A percentile compares a stretch with the other conserved stretches of the same genome.
Conservation (phyloP, 495 filamentous ascomycete genomes). For the Aspergillus nanangensis region DNA sequence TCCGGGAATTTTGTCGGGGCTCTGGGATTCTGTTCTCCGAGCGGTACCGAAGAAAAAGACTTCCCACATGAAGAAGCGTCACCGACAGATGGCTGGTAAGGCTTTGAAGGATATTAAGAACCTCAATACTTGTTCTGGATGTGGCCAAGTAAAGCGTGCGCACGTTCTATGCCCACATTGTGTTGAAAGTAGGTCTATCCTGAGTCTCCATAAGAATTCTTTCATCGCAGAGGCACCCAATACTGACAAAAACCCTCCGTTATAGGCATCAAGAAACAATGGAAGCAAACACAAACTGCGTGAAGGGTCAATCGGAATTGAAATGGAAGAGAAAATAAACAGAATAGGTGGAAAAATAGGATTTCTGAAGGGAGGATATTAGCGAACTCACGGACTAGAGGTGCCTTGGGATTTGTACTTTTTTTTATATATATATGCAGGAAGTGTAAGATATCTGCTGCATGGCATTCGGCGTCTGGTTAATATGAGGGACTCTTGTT, state of each 20-base stretch:
- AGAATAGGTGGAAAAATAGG: not conserved
- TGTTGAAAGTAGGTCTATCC: slow-evolving; percentile 52
- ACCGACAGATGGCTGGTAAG: slow-evolving; percentile 91
- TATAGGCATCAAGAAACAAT: slow-evolving; percentile 31
- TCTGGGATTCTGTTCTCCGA: slow-evolving; percentile 89
- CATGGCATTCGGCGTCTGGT: slow-evolving; percentile 43
- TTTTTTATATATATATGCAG: slow-evolving; percentile 16
- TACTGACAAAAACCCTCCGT: not conserved
- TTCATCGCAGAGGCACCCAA: too few relatives aligned
- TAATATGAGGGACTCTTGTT: slow-evolving; percentile 18
- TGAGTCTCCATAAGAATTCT: too few relatives aligned
- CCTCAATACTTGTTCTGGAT: slow-evolving; percentile 82
- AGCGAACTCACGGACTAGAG: too few relatives aligned
- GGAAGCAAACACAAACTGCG: slow-evolving; percentile 18
- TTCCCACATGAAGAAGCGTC: slow-evolving; percentile 91
- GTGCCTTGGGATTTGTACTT: slow-evolving; percentile 8
- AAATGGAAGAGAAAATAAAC: not conserved
- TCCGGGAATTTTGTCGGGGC: slow-evolving; percentile 59
- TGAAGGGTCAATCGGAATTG: slow-evolving; percentile 6
- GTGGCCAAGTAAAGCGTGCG: slow-evolving; percentile 79
- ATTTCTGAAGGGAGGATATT: too few relatives aligned
- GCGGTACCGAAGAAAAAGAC: slow-evolving; percentile 99
- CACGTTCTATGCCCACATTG: slow-evolving; percentile 87
- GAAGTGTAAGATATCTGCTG: slow-evolving; percentile 33
- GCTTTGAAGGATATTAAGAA: slow-evolving; percentile 82